These are phyloP conservation scores for Eudorina sp. DNA, from an alignment of 139 green algal species.

Conservation along the genomic window DNA sequence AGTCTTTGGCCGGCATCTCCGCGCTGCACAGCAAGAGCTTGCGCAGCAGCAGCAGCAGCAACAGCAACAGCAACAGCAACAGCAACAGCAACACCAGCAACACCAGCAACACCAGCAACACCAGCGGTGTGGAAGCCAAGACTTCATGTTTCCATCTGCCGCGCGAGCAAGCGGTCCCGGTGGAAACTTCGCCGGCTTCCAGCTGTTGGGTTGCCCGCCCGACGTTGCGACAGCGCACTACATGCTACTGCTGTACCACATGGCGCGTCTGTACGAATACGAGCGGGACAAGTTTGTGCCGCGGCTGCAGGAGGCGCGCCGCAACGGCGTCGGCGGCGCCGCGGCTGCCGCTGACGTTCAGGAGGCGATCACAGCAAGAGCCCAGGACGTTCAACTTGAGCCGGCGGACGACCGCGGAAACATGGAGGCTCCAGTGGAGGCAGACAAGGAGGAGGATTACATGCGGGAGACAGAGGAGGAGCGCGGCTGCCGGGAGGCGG, in stretches of 20 bases:
- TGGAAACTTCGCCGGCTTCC: too few species aligned
- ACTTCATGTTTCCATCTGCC: too few species aligned
- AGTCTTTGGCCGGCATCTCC: not conserved
- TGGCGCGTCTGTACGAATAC: slow-evolving; percentile 13
- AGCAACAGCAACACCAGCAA: not conserved
- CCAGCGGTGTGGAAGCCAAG: too few species aligned
- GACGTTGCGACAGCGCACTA: not conserved
- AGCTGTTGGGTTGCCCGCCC: not conserved
- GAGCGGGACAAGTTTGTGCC: not conserved
- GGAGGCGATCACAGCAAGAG: too few species aligned
- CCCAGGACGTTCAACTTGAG: too few species aligned
- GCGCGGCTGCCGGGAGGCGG: not conserved
- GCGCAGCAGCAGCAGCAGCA: not conserved
- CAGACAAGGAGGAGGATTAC: not conserved
- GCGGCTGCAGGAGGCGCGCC: not conserved
- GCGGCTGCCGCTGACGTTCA: not conserved
- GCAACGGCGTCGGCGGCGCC: not conserved
- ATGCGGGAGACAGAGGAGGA: slow-evolving; percentile 38
- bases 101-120: not conserved
- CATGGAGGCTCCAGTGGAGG: too few species aligned
- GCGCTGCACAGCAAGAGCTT: not conserved
- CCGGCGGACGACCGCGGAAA: too few species aligned
- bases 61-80: not conserved
- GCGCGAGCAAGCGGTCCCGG: too few species aligned
- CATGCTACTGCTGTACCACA: slow-evolving; percentile 33